These are phyloP conservation scores for Poa annua DNA, from an alignment of 176 grass and related monocot genomes.

Conservation along the genomic window DNA sequence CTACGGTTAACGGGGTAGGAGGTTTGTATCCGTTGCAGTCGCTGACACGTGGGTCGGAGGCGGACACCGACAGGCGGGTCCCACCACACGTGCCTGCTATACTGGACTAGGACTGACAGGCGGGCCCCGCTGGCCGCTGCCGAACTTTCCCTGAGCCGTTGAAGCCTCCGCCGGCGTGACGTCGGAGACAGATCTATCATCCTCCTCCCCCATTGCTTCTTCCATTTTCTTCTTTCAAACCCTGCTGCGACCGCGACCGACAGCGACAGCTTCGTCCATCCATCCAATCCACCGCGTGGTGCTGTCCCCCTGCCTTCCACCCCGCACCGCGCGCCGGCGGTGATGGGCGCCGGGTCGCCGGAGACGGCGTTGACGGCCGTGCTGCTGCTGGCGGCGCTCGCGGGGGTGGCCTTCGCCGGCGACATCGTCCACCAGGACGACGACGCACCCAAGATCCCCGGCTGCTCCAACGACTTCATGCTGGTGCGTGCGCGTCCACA, in stretches of 20 bases:
- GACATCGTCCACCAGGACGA: slow-evolving; percentile 94
- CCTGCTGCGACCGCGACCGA: not conserved
- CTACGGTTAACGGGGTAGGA: too few species aligned
- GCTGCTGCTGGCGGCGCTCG: slow-evolving; percentile 46
- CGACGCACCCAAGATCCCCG: slow-evolving; percentile 83
- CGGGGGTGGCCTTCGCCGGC: slow-evolving; percentile 54
- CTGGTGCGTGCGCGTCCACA: slow-evolving; percentile 41
- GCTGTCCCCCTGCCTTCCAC: not conserved
- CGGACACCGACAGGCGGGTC: too few species aligned
- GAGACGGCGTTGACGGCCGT: slow-evolving; percentile 31
- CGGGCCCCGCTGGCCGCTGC: not conserved
- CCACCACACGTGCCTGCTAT: too few species aligned
- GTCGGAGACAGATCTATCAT: not conserved
- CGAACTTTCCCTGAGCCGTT: not conserved
- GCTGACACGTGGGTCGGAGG: too few species aligned
- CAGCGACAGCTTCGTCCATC: not conserved
- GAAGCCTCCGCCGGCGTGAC: not conserved
- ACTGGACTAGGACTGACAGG: too few species aligned
- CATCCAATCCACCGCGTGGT: not conserved
- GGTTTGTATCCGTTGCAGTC: too few species aligned
- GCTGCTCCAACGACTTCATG: slow-evolving; percentile 92
- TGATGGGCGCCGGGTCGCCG: slow-evolving; percentile 38
- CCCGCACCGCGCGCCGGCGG: not conserved
- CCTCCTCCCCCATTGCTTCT: not conserved
- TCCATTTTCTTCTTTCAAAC: not conserved